A percentile compares a stretch with the other conserved stretches of the same genome.
Conservation (phyloP, 1,139 yeast genomes). For the Cylindricascospora bacillispora region DNA sequence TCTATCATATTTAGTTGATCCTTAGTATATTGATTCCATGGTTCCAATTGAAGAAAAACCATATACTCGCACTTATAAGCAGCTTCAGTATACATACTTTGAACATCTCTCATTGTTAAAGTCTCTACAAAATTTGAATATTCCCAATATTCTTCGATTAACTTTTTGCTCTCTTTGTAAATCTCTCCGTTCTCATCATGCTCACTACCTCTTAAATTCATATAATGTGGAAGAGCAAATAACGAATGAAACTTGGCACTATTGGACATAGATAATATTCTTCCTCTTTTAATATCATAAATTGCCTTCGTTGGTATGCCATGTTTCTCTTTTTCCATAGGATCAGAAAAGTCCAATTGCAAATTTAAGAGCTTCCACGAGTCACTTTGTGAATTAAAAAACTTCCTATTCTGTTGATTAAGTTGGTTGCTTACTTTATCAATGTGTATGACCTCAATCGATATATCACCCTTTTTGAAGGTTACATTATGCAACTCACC, state of each 20-base stretch:
- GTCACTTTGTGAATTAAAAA: slow-evolving; percentile 23
- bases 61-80: slow-evolving; percentile 58
- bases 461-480: slow-evolving; percentile 18
- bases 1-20: slow-evolving; percentile 52
- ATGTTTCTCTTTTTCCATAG: slow-evolving; percentile 36
- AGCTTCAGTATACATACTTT: slow-evolving; percentile 19
- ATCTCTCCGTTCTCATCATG: slow-evolving; percentile 30
- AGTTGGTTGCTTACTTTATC: slow-evolving; percentile 13
- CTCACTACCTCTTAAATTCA: slow-evolving; percentile 23
- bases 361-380: slow-evolving; percentile 23
- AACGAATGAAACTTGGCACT: slow-evolving; percentile 65
- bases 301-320: slow-evolving; percentile 45
- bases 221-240: slow-evolving; percentile 29
- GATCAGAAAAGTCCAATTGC: slow-evolving; percentile 23
- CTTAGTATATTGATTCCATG: slow-evolving; percentile 37
- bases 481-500: slow-evolving; percentile 22
- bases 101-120: slow-evolving; percentile 32
- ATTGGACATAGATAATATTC: slow-evolving; percentile 47
- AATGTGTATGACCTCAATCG: slow-evolving; percentile 16
- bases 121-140: slow-evolving; percentile 27
- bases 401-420: slow-evolving; percentile 9
- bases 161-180: slow-evolving; percentile 30
- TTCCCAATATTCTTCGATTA: slow-evolving; percentile 23
- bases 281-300: slow-evolving; percentile 60
- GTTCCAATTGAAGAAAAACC: slow-evolving; percentile 52